phyloP scores from a whole-genome alignment of 2,329 filamentous ascomycete genomes.

The Thielaviopsis cerberus region DNA sequence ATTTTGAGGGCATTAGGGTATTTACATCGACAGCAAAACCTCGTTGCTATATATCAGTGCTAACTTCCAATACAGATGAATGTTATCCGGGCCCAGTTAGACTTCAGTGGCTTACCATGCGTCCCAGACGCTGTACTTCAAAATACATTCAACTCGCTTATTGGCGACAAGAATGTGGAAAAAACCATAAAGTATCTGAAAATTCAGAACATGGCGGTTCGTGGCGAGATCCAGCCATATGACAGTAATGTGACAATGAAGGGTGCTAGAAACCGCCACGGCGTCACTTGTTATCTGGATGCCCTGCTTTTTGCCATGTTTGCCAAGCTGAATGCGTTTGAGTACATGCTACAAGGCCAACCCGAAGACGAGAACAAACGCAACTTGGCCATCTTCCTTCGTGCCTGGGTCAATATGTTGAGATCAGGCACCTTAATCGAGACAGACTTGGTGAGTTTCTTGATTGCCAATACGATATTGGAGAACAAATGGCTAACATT shows the following conservation, averaged over 20 bases:
- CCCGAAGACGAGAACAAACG: conserved; percentile 51
- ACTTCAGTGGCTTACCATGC: conserved; percentile 26
- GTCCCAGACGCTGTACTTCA: conserved; percentile 38
- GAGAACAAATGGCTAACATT: background rate
- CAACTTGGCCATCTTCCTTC: conserved; percentile 57
- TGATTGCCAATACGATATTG: background rate
- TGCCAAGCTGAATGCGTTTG: conserved; percentile 71
- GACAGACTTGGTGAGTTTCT: conserved; percentile 51
- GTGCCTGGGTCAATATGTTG: conserved; percentile 86
- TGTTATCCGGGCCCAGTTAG: conserved; percentile 21
- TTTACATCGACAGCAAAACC: background rate
- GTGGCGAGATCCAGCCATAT: conserved; percentile 61
- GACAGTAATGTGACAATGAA: conserved; percentile 53
- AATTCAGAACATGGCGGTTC: conserved; percentile 62
- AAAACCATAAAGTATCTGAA: conserved; percentile 60
- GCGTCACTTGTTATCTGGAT: conserved; percentile 89
- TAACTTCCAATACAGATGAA: conserved; percentile 21
- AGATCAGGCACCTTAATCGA: conserved; percentile 70
- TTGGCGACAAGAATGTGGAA: conserved; percentile 50
- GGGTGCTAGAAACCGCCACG: conserved; percentile 69
- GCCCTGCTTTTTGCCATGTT: conserved; percentile 92
- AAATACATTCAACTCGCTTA: conserved; percentile 39
- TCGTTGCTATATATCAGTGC: background rate
- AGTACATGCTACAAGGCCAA: conserved; percentile 71
- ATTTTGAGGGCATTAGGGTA: background rate